Evolutionary conservation across 2,329 filamentous ascomycete genomes (phyloP).

Genomic region (Penicillium sp.): DNA sequence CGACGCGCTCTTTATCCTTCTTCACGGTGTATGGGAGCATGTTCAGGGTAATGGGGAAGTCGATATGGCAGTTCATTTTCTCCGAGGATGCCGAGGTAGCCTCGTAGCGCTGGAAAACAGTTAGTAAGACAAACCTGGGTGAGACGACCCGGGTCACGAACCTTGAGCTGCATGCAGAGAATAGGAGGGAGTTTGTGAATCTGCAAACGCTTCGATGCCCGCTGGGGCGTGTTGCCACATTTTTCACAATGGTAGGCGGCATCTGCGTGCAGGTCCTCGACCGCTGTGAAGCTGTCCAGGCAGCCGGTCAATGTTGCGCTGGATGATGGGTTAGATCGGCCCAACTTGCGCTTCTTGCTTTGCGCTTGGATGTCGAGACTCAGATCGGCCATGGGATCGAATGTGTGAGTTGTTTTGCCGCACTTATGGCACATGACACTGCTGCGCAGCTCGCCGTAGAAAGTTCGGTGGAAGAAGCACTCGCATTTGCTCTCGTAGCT

Average conservation of each 20-base stretch:
- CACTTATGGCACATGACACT: constrained; percentile 89
- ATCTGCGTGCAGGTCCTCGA: constrained; percentile 67
- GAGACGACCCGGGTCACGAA: constrained; percentile 34
- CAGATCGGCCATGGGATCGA: constrained; percentile 86
- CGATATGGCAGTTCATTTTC: constrained; percentile 81
- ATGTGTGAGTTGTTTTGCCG: constrained; percentile 70
- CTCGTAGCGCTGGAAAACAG: constrained; percentile 58
- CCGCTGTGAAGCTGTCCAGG: constrained; percentile 79
- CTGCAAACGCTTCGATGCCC: constrained; percentile 76
- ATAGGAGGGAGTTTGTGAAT: constrained; percentile 84
- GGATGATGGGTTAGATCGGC: constrained; percentile 34
- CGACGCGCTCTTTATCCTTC: constrained; percentile 37
- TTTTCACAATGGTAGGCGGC: constrained; percentile 75
- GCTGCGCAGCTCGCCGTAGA: constrained; percentile 85
- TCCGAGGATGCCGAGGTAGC: constrained; percentile 68
- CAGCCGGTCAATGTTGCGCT: constrained; percentile 64
- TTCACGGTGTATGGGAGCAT: constrained; percentile 84
- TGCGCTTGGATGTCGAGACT: constrained; percentile 81
- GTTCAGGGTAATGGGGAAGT: constrained; percentile 80
- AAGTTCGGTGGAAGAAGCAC: constrained; percentile 90
- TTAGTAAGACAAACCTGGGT: not conserved
- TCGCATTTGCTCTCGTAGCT: constrained; percentile 57
- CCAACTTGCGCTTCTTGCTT: constrained; percentile 47
- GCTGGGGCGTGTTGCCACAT: constrained; percentile 66
- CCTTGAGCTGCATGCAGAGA: constrained; percentile 87